Conservation (phyloP, 2,329 filamentous ascomycete genomes). For the Aschersonia sp. region DNA sequence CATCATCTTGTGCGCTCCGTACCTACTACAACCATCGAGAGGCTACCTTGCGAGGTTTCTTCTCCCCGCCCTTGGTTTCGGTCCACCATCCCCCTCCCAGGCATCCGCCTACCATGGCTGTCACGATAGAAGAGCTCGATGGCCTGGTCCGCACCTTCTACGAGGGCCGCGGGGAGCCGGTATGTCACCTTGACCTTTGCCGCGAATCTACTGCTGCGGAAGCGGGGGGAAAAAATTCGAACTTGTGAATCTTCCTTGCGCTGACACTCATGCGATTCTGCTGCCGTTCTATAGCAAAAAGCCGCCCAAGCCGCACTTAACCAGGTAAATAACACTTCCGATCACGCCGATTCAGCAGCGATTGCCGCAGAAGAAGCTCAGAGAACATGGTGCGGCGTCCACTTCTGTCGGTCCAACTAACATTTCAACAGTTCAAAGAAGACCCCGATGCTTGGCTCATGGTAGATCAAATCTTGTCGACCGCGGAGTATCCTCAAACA, state of each 20-base stretch:
- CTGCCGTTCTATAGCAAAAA: conserved; percentile 59
- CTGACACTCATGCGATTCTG: conserved; percentile 12
- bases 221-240: background rate
- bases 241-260: background rate
- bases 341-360: background rate
- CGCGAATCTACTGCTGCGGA: background rate
- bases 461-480: conserved; percentile 90
- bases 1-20: conserved; percentile 9
- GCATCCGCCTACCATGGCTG: conserved; percentile 35
- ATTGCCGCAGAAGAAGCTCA: background rate
- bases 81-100: conserved; percentile 13
- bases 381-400: background rate
- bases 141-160: conserved; percentile 93
- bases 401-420: conserved; percentile 5
- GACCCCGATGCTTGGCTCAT: conserved; percentile 96
- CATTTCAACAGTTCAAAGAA: conserved; percentile 71
- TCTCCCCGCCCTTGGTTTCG: conserved; percentile 13
- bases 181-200: conserved; percentile 28
- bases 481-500: conserved; percentile 85
- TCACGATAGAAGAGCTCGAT: conserved; percentile 87
- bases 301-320: conserved; percentile 85
- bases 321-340: conserved; percentile 46
- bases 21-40: too few relatives aligned
- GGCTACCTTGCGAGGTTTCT: background rate
- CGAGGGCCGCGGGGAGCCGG: conserved; percentile 86